Evolutionary conservation across 805 yeast genomes (phyloP), one percentile per base, ranked within the genome.

Genomic region (Metschnikowia kunwiensis): DNA sequence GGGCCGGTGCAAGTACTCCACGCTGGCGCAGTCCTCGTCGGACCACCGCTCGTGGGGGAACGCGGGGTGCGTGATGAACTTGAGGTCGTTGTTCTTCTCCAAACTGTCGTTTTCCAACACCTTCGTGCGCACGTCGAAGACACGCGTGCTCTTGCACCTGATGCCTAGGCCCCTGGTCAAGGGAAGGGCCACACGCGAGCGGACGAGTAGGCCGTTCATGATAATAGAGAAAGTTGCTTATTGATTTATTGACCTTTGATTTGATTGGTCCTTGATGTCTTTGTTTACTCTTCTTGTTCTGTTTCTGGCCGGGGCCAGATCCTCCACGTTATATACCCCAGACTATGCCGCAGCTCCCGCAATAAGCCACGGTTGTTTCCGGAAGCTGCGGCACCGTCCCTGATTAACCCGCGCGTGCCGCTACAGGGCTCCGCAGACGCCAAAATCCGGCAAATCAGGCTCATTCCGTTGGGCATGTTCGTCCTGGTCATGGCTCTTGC

Each of bases 1-100:
- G 3, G 51, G 53, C 24, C 83, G 58, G 55, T 82, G 88, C 24
- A 72, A 75, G 34, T 62, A 63, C 27, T 59, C 51, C 20, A 82
- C 72, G 5, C 38, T 29, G 18, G 58, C 58, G 35, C 69, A 58
- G 17, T 65, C 65, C 21, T 50, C 57, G 21, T 44, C 46, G 5
- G 58, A 35, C 44, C 58, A 63, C 19, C 32, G 16, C 10, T 68
- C 68, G 41, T 66, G 72, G 1, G 60, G 58, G 40, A 66, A 68
- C 18, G 61, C 40, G 1, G 70, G 69, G 36, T 66, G 69, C 9
- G 72, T 63, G 23, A 67, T 59, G 43, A 60, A 65, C 24, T 55
- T 34, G 27, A 45, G 51, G 44, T 68, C 72, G 39, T 61, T 51
- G 30, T 55, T 55, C 37, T 52, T 58, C 27, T 14, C 24, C 17